phyloP scores from a whole-genome alignment of 192 early-diverging fungal genomes.

The Coemansia reversa region DNA sequence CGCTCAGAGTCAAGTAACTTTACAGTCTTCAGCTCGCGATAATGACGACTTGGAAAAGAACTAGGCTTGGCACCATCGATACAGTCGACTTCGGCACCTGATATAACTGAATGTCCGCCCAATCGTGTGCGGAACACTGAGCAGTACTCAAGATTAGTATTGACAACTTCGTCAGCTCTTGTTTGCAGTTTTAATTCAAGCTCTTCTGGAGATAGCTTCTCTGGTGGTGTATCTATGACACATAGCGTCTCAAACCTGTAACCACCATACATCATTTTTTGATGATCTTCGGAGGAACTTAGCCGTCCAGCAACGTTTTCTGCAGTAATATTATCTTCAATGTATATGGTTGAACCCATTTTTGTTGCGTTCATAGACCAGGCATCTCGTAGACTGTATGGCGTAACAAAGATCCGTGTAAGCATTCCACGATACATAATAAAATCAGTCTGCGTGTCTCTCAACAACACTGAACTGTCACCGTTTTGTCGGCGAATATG shows the following conservation, averaged over 20 bases:
- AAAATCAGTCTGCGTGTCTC: slow-evolving; percentile 19
- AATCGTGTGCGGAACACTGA: slow-evolving; percentile 79
- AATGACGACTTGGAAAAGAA: slow-evolving; percentile 59
- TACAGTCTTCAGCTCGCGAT: slow-evolving; percentile 87
- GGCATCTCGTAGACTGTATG: slow-evolving; percentile 70
- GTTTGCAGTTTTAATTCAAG: slow-evolving; percentile 5
- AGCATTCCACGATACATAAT: slow-evolving; percentile 88
- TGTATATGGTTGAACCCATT: slow-evolving; percentile 62
- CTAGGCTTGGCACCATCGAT: slow-evolving; percentile 54
- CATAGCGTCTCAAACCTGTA: slow-evolving; percentile 86
- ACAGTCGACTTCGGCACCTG: slow-evolving; percentile 96
- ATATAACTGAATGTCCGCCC: slow-evolving; percentile 65
- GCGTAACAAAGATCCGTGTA: slow-evolving; percentile 80
- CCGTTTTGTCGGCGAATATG: slow-evolving; percentile 17
- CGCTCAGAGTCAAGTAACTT: slow-evolving; percentile 23
- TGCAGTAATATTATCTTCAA: slow-evolving; percentile 68
- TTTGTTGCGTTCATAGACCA: slow-evolving; percentile 82
- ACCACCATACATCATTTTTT: slow-evolving; percentile 80
- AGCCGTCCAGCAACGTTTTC: slow-evolving; percentile 38
- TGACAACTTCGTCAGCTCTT: slow-evolving; percentile 47
- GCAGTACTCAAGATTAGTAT: slow-evolving; percentile 89
- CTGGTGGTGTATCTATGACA: slow-evolving; percentile 61
- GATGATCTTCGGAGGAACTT: slow-evolving; percentile 56
- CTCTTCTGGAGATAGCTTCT: slow-evolving; percentile 15
- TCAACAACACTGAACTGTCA: background rate